Conservation (phyloP, 2,329 filamentous ascomycete genomes). For the Aspergillus sojae region DNA sequence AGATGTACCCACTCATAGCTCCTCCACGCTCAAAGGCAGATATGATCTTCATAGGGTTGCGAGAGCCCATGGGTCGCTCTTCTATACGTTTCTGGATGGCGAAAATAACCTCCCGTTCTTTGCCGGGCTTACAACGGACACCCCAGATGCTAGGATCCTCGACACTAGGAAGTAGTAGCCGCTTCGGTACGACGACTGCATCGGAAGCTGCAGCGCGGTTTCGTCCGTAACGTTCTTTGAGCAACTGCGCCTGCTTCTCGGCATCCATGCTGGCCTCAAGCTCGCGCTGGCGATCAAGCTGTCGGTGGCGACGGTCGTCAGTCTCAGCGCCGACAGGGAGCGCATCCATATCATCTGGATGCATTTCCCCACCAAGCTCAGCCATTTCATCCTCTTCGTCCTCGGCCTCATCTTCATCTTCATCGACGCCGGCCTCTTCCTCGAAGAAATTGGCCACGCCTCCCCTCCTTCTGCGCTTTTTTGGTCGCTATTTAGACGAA, state of each 20-base stretch:
- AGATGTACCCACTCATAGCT: slow-evolving; percentile 91
- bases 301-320: slow-evolving; percentile 89
- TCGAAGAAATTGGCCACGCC: slow-evolving; percentile 88
- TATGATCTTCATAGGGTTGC: slow-evolving; percentile 80
- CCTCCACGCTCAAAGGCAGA: slow-evolving; percentile 88
- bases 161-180: slow-evolving; percentile 85
- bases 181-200: slow-evolving; percentile 77
- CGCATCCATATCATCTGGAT: slow-evolving; percentile 86
- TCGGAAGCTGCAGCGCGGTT: slow-evolving; percentile 69
- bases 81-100: slow-evolving; percentile 86
- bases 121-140: slow-evolving; percentile 89
- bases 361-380: slow-evolving; percentile 84
- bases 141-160: slow-evolving; percentile 97
- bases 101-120: slow-evolving; percentile 89
- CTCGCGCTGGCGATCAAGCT: slow-evolving; percentile 90
- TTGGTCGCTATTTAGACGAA: slow-evolving; percentile 62
- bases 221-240: slow-evolving; percentile 86
- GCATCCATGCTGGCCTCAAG: slow-evolving; percentile 86
- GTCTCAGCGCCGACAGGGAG: slow-evolving; percentile 72
- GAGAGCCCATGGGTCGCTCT: slow-evolving; percentile 71
- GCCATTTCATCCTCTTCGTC: slow-evolving; percentile 86
- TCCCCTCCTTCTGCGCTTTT: slow-evolving; percentile 76
- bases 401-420: slow-evolving; percentile 83
- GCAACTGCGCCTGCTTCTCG: slow-evolving; percentile 85
- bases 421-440: slow-evolving; percentile 97